These are phyloP conservation scores for Clitocybe nebularis DNA, from an alignment of 1,284 basidiomycete genomes.

Conservation along the genomic window DNA sequence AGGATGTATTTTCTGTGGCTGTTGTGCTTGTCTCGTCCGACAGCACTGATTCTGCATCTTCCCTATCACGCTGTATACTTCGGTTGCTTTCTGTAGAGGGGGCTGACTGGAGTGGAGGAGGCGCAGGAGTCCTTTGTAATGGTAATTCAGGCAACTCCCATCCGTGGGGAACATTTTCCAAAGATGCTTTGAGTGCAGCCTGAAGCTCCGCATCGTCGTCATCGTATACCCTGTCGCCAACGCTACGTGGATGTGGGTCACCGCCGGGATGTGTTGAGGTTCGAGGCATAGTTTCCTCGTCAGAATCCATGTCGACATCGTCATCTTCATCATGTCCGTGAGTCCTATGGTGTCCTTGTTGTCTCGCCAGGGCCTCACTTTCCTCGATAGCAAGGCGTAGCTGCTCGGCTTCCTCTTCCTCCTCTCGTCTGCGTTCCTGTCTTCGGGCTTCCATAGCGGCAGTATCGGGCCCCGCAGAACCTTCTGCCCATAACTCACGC, in stretches of 20 bases:
- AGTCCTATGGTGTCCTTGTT: constrained; percentile 46
- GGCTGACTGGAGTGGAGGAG: constrained; percentile 2
- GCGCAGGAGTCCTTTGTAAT: constrained; percentile 8
- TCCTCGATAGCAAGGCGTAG: constrained; percentile 65
- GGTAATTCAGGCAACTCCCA: constrained; percentile 30
- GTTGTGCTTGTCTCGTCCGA: constrained; percentile 22
- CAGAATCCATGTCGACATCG: constrained; percentile 7
- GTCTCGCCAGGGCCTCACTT: constrained; percentile 49
- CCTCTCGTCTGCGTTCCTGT: constrained; percentile 26
- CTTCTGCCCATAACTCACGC: constrained; percentile 52
- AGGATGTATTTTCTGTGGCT: constrained; percentile 6
- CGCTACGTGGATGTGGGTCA: not conserved
- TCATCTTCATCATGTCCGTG: constrained; percentile 40
- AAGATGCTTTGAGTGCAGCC: constrained; percentile 79
- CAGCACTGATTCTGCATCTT: constrained; percentile 23
- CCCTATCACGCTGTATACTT: constrained; percentile 15
- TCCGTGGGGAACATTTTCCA: constrained; percentile 62
- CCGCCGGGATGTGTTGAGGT: not conserved
- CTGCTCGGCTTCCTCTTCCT: constrained; percentile 57
- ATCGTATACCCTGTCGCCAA: constrained; percentile 55
- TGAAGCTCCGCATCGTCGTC: constrained; percentile 86
- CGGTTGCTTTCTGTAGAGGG: not conserved
- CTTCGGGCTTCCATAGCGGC: constrained; percentile 26
- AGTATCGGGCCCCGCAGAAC: constrained; percentile 20
- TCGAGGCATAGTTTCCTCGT: not conserved